Percentiles rank a stretch among this genome's conserved stretches.
Conservation (phyloP, 2,329 filamentous ascomycete genomes). For the Penicillium sclerotigenum region DNA sequence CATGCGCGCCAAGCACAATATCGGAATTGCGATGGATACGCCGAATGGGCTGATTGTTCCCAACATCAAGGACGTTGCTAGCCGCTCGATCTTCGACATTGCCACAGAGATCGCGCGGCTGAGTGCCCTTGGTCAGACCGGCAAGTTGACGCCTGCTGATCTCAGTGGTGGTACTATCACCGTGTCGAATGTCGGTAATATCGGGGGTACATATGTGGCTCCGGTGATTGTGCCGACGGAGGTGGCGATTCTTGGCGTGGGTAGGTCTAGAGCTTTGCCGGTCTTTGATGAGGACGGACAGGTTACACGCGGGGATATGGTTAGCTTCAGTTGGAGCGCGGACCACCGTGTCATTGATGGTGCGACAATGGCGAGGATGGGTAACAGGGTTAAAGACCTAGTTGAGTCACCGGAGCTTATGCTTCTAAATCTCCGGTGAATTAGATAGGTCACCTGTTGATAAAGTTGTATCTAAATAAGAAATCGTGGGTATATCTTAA, state of each 20-base stretch:
- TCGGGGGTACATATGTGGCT: constrained; percentile 86
- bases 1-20: constrained; percentile 83
- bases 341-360: constrained; percentile 94
- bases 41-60: constrained; percentile 84
- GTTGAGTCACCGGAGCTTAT: constrained; percentile 85
- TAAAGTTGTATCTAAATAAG: not conserved
- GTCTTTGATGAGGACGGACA: constrained; percentile 62
- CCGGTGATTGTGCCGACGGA: constrained; percentile 89
- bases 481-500: not conserved
- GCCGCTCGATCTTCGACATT: constrained; percentile 72
- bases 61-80: constrained; percentile 79
- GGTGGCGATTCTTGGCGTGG: constrained; percentile 87
- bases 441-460: not conserved
- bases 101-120: constrained; percentile 72
- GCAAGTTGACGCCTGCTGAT: constrained; percentile 71
- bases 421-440: constrained; percentile 74
- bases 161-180: constrained; percentile 87
- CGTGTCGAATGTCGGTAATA: constrained; percentile 92
- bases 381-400: constrained; percentile 71
- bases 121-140: constrained; percentile 67
- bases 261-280: constrained; percentile 74
- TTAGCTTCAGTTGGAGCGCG: constrained; percentile 93
- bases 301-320: constrained; percentile 73
- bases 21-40: constrained; percentile 94
- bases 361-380: constrained; percentile 88